phyloP scores from a whole-genome alignment of 768 basidiomycete species.

The Sutorius australiensis region DNA sequence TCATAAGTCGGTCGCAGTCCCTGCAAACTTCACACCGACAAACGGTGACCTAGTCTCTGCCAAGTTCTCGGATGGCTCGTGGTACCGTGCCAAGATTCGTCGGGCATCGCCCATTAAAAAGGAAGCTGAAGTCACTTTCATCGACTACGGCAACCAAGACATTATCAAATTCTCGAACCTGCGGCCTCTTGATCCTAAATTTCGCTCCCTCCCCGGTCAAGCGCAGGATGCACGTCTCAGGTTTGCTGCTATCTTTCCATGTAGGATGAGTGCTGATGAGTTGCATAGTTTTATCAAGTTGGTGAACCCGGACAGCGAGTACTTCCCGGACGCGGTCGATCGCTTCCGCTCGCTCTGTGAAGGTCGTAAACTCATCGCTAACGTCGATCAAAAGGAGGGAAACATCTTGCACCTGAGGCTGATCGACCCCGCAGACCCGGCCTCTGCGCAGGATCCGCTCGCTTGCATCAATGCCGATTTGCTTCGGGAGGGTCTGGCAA shows the following conservation, averaged over 20 bases:
- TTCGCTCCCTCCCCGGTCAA: conserved; percentile 87
- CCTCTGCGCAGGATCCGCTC: conserved; percentile 60
- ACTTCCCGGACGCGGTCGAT: conserved; percentile 78
- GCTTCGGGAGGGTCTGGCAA: conserved; percentile 81
- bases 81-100: conserved; percentile 94
- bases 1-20: conserved; percentile 62
- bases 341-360: conserved; percentile 84
- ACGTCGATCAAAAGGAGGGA: conserved; percentile 84
- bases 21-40: conserved; percentile 73
- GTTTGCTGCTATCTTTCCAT: conserved; percentile 33
- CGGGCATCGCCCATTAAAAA: conserved; percentile 84
- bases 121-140: conserved; percentile 93
- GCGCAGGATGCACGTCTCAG: conserved; percentile 93
- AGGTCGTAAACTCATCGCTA: conserved; percentile 96
- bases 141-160: conserved; percentile 95
- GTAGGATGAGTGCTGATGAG: not conserved
- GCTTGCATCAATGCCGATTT: conserved; percentile 88
- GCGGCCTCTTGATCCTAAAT: conserved; percentile 85
- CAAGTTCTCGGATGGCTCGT: conserved; percentile 89
- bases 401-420: conserved; percentile 80
- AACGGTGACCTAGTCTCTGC: conserved; percentile 90
- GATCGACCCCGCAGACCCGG: conserved; percentile 81
- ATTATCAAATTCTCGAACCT: conserved; percentile 77
- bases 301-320: conserved; percentile 77
- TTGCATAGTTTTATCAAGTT: conserved; percentile 77